Base-by-base conservation (phyloP, 768 basidiomycete species). In the Leccinellum luteum region DNA sequence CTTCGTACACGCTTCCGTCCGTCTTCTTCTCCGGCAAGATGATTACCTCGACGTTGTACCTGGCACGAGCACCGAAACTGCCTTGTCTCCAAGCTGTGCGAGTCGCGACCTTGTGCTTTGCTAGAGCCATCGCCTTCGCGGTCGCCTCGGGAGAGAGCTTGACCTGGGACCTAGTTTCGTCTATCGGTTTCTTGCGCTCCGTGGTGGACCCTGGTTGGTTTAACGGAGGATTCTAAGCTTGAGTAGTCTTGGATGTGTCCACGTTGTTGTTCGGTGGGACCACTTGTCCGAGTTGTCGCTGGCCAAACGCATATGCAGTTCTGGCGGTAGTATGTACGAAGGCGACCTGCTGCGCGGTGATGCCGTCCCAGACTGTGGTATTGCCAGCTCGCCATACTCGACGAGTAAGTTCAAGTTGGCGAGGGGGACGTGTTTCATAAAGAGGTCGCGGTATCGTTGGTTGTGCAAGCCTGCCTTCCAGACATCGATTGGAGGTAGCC, bases 321-420 rank as follows among this genome's bases (percentile, higher is more conserved):
- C 76, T 76, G 52, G 80, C 76, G 2, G 78, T 75, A 51, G 78
- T 75, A 51, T 79, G 79, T 58, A 82, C 80, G 28, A 81, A 75
- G 10, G 80, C 74, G 9, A 83, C 79, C 59, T 86, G 79, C 52
- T 81, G 77, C 19, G 84, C 58, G 31, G 91, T 90, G 59, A 92
- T 74, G 6, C 79, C 82, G 64, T 94, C 90, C 90, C 92, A 94
- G n/a, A n/a, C n/a, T n/a, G 14, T 85, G 81, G 56, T 85, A 77
- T 28, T 81, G n/a, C n/a, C n/a, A n/a, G 78, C 66, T 97, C 92
- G 10, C 89, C 90, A 66, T 85, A 93, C 57, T 94, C 88, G 41
- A 95, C 78, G 72, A 95, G 78, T 17, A 81, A 68, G 60, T 87
- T 82, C 15, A 81, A 68, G 60, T 87, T 82, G 28, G 86, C 94